phyloP scores from a whole-genome alignment of 2,329 filamentous ascomycete species.

The Arthrobotrys conoides region DNA sequence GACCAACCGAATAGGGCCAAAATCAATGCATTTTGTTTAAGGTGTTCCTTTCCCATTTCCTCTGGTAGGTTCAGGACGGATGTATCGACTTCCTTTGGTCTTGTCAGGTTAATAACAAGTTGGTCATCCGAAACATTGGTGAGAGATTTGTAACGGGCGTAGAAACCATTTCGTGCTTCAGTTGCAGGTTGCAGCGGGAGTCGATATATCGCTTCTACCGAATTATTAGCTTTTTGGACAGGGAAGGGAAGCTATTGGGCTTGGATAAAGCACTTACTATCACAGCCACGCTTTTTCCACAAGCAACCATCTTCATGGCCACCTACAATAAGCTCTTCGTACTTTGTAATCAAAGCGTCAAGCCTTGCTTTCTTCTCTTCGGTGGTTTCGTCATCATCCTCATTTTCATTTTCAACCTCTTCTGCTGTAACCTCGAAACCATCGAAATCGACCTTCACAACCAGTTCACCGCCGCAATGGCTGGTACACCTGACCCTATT shows the following conservation, averaged over 20 bases:
- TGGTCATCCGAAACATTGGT: conserved; percentile 72
- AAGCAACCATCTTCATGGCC: conserved; percentile 86
- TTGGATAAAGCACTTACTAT: conserved; percentile 72
- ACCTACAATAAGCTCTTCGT: conserved; percentile 78
- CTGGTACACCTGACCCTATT: conserved; percentile 81
- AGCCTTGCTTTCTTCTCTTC: conserved; percentile 69
- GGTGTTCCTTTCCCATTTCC: conserved; percentile 62
- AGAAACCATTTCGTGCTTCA: conserved; percentile 66
- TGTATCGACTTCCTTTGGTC: conserved; percentile 61
- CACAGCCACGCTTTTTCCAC: conserved; percentile 90
- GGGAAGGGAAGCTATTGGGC: background rate
- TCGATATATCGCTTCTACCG: conserved; percentile 74
- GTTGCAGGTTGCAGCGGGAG: conserved; percentile 69
- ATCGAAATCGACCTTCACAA: conserved; percentile 76
- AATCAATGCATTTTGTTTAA: conserved; percentile 76
- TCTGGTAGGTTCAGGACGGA: conserved; percentile 60
- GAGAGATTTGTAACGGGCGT: conserved; percentile 67
- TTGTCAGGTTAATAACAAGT: conserved; percentile 65
- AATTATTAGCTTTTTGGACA: conserved; percentile 49
- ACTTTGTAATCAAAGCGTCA: conserved; percentile 80
- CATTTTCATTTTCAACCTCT: conserved; percentile 68
- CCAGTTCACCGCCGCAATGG: conserved; percentile 85
- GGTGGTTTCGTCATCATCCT: conserved; percentile 62
- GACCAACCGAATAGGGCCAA: conserved; percentile 84
- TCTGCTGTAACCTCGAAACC: conserved; percentile 75